Evolutionary conservation across 371 early-diverging fungal genomes (phyloP).

Genomic region (Mucor mucedo): DNA sequence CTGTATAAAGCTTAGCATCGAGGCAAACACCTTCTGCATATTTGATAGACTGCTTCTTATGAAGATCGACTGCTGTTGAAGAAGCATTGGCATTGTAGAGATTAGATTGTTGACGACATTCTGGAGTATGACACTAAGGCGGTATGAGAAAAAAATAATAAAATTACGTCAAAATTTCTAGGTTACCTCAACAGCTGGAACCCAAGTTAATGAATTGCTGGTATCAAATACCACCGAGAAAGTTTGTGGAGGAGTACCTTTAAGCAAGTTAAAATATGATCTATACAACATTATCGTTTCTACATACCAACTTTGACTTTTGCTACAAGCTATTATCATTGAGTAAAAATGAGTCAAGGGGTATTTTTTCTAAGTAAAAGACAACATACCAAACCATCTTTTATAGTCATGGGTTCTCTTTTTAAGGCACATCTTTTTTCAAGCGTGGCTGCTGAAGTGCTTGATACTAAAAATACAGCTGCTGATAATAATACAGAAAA

Average conservation of each 20-base stretch:
- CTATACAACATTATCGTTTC: background rate
- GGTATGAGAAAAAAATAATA: conserved; percentile 3
- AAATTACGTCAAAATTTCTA: conserved; percentile 7
- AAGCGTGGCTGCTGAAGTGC: conserved; percentile 25
- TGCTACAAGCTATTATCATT: conserved; percentile 21
- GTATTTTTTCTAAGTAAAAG: background rate
- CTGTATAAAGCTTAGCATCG: conserved; percentile 46
- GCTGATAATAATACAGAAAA: conserved; percentile 26
- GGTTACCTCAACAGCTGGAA: conserved; percentile 44
- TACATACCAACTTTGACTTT: conserved; percentile 39
- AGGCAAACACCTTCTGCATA: conserved; percentile 49
- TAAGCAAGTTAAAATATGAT: background rate
- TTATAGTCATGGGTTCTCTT: conserved; percentile 38
- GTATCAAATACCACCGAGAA: conserved; percentile 51
- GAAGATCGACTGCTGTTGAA: conserved; percentile 41
- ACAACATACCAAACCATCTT: conserved; percentile 48
- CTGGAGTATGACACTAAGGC: conserved; percentile 42
- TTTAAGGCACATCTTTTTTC: conserved; percentile 31
- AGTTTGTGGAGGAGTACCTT: conserved; percentile 47
- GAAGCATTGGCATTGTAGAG: conserved; percentile 41
- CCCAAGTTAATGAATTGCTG: conserved; percentile 48
- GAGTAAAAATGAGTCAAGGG: conserved; percentile 3
- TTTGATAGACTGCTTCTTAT: conserved; percentile 43
- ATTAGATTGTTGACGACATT: conserved; percentile 34
- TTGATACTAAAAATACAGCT: conserved; percentile 15